Conservation (phyloP, 2,329 filamentous ascomycete genomes). For the Cladophialophora chaetospira region DNA sequence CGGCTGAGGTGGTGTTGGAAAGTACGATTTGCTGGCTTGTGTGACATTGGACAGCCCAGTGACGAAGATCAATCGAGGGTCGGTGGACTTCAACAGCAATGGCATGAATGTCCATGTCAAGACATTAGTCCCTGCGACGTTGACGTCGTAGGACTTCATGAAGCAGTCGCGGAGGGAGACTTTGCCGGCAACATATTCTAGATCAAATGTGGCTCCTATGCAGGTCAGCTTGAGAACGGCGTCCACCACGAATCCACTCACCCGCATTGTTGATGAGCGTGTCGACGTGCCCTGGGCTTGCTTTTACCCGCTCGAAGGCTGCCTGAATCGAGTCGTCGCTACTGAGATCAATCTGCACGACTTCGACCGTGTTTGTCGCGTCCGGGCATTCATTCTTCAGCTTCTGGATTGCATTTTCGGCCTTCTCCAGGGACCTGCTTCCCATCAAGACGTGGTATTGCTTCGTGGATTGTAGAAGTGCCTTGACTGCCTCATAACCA, state of each 20-base stretch:
- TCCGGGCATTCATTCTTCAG: slow-evolving; percentile 27
- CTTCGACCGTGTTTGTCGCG: slow-evolving; percentile 32
- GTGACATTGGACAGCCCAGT: slow-evolving; percentile 36
- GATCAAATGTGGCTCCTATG: slow-evolving; percentile 36
- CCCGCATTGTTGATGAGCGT: slow-evolving; percentile 41
- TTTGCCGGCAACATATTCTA: slow-evolving; percentile 34
- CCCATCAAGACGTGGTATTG: slow-evolving; percentile 33
- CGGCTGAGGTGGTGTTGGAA: slow-evolving; percentile 31
- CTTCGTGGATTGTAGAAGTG: slow-evolving; percentile 27
- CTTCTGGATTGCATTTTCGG: slow-evolving; percentile 16
- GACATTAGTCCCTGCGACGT: slow-evolving; percentile 29
- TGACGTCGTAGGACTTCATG: slow-evolving; percentile 38
- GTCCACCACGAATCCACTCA: neutral
- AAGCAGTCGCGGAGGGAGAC: slow-evolving; percentile 45
- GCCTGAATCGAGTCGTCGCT: slow-evolving; percentile 36
- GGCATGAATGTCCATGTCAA: slow-evolving; percentile 34
- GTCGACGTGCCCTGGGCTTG: slow-evolving; percentile 36
- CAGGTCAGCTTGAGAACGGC: slow-evolving; percentile 2
- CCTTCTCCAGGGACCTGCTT: slow-evolving; percentile 24
- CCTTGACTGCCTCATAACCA: slow-evolving; percentile 33
- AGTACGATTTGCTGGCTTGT: slow-evolving; percentile 12
- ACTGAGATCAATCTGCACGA: slow-evolving; percentile 38
- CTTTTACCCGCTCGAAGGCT: slow-evolving; percentile 34
- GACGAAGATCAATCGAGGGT: slow-evolving; percentile 40
- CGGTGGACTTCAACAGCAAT: slow-evolving; percentile 36